These are phyloP conservation scores for Vigna radiata DNA, from an alignment of 306 rosid species.

Conservation along the genomic window DNA sequence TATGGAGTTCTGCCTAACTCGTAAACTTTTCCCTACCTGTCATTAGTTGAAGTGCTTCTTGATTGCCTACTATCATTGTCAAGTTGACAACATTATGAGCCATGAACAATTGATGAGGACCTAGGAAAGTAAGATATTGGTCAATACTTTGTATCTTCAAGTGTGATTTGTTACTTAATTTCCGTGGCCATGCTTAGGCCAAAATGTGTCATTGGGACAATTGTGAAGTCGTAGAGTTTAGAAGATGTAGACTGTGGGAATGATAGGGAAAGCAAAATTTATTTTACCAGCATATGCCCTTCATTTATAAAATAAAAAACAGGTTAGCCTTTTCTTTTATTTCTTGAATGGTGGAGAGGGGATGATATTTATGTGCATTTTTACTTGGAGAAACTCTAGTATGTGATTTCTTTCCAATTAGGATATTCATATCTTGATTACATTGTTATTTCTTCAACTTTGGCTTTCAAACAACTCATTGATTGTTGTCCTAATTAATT, in stretches of 20 bases:
- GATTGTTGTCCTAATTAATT: neutral
- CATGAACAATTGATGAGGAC: neutral
- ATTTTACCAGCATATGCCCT: constrained; percentile 3
- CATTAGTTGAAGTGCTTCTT: constrained; percentile 31
- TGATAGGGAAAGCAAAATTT: constrained; percentile 21
- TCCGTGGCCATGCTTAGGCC: constrained; percentile 14
- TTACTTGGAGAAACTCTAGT: constrained; percentile 29
- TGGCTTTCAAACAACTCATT: constrained; percentile 23
- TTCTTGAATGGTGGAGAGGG: constrained; percentile 33
- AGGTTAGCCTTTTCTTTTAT: constrained; percentile 14
- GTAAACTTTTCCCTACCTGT: neutral
- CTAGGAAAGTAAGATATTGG: constrained; percentile 3
- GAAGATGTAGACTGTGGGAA: constrained; percentile 24
- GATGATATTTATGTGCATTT: constrained; percentile 12
- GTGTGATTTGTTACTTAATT: constrained; percentile 23
- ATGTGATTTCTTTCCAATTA: constrained; percentile 19
- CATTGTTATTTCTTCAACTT: constrained; percentile 22
- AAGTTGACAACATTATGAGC: constrained; percentile 26
- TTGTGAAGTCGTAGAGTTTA: constrained; percentile 12
- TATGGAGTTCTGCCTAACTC: constrained; percentile 27
- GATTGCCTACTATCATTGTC: neutral
- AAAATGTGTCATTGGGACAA: neutral
- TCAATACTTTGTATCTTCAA: neutral
- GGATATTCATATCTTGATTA: constrained; percentile 11
- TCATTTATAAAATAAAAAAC: neutral